A percentile compares a stretch with the other conserved stretches of the same genome.
These are phyloP conservation scores for Hordeum pubiflorum DNA, from an alignment of 202 grass and related monocot genomes.

Conservation along the genomic window DNA sequence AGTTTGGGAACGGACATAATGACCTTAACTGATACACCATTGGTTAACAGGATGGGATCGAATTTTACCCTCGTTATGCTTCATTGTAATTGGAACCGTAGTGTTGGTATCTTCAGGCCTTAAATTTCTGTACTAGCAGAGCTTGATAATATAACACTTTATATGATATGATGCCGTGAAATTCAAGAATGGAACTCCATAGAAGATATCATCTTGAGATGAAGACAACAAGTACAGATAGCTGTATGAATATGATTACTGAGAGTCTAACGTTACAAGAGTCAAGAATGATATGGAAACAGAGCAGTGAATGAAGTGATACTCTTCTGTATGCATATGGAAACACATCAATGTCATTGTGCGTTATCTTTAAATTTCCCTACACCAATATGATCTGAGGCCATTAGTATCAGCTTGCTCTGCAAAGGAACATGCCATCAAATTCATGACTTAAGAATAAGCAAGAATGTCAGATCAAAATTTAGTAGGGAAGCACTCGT, in stretches of 20 bases:
- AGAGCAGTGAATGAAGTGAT: not conserved
- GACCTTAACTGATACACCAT: not conserved
- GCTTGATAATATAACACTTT: not conserved
- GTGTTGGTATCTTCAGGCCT: not conserved
- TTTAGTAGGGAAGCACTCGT: not conserved
- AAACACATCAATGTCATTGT: not conserved
- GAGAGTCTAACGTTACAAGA: not conserved
- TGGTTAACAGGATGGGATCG: not conserved
- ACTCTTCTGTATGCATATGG: not conserved
- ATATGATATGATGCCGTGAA: not conserved
- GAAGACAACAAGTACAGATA: not conserved
- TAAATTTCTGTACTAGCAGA: not conserved
- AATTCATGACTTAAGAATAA: not conserved
- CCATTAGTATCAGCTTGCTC: constrained; percentile 18
- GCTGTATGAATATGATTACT: not conserved
- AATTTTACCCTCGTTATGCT: not conserved
- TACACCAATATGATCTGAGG: not conserved
- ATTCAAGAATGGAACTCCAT: not conserved
- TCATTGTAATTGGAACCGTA: not conserved
- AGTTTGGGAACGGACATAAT: not conserved
- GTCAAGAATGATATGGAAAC: not conserved
- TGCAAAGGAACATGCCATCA: constrained; percentile 12
- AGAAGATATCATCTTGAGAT: not conserved
- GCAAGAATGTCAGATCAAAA: not conserved
- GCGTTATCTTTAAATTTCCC: not conserved